Evolutionary conservation across 2,329 filamentous ascomycete species (phyloP).

Genomic region (Coniochaeta ligniaria): DNA sequence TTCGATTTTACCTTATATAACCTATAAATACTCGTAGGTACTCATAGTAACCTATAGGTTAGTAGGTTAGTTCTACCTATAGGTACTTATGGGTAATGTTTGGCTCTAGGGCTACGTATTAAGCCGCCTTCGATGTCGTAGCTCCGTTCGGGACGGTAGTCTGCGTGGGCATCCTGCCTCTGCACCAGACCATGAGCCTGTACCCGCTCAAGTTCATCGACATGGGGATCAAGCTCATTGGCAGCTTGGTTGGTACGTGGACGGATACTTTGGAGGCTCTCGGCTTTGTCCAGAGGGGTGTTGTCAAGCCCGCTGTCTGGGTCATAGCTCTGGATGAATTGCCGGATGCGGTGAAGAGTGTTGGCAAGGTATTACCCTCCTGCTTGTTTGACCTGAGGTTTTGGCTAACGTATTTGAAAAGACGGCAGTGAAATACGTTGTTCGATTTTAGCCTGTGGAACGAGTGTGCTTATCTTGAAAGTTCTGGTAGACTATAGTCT

Average conservation of each 20-base stretch:
- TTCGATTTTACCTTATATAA: no score
- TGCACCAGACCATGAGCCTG: slow-evolving; percentile 52
- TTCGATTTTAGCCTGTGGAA: no score
- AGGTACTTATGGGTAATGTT: no score
- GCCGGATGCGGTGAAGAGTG: background rate
- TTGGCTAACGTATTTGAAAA: no score
- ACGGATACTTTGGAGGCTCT: slow-evolving; percentile 58
- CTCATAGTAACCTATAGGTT: no score
- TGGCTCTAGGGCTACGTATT: slow-evolving; percentile 37
- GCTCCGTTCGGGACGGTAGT: slow-evolving; percentile 56
- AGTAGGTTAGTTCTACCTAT: no score
- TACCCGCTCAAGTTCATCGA: slow-evolving; percentile 50
- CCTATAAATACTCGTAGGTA: no score
- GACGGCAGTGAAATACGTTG: no score
- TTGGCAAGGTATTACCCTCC: background rate
- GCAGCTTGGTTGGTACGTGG: slow-evolving; percentile 60
- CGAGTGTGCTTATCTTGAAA: no score
- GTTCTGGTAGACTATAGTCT: no score
- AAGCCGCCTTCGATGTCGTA: slow-evolving; percentile 56
- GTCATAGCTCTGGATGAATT: no score
- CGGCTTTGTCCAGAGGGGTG: slow-evolving; percentile 56
- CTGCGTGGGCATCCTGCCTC: slow-evolving; percentile 58
- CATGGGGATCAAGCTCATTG: slow-evolving; percentile 59
- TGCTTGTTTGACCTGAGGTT: background rate
- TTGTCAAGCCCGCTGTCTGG: slow-evolving; percentile 39